Conservation (phyloP, 2,329 filamentous ascomycete species). For the Cytospora mali region DNA sequence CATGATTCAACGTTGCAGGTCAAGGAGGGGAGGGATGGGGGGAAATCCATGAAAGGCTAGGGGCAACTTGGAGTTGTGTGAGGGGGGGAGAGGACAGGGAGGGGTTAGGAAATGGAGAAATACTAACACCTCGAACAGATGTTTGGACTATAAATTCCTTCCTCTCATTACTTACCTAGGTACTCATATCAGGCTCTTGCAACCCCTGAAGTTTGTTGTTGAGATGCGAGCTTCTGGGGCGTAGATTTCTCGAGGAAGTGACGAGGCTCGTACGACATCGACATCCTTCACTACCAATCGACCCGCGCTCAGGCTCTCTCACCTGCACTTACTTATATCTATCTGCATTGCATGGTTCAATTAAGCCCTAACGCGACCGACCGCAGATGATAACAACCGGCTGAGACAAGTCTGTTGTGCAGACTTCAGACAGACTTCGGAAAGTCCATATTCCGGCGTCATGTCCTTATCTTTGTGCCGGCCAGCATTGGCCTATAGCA, state of each 20-base stretch:
- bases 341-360: background rate
- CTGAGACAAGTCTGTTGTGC: constrained; percentile 17
- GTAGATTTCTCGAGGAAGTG: background rate
- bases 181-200: background rate
- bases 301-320: background rate
- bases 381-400: constrained; percentile 11
- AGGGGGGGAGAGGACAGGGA: background rate
- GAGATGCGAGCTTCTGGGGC: background rate
- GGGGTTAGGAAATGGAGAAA: background rate
- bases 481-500: constrained; percentile 29
- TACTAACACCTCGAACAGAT: background rate
- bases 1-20: background rate
- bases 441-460: background rate
- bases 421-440: constrained; percentile 18
- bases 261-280: background rate
- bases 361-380: background rate
- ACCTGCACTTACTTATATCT: too few species aligned
- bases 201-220: background rate
- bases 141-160: background rate
- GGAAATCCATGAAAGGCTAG: too few species aligned
- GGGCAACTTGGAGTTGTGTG: too few species aligned
- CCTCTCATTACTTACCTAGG: background rate
- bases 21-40: background rate
- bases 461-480: constrained; percentile 31
- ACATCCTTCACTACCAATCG: background rate